phyloP scores from a whole-genome alignment of 768 basidiomycete genomes.

The Leucogyrophana mollusca region DNA sequence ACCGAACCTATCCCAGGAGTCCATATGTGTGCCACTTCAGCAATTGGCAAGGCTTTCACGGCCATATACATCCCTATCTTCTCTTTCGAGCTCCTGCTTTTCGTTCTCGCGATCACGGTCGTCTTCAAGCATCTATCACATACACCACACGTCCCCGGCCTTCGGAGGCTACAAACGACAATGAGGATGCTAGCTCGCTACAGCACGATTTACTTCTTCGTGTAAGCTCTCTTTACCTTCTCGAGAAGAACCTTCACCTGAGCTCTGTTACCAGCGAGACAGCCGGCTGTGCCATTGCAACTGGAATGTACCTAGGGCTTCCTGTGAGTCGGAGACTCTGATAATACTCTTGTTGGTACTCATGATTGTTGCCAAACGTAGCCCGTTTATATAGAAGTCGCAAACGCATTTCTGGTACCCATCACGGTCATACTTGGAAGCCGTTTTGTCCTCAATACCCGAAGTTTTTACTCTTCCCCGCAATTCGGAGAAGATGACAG shows the following conservation, averaged over 20 bases:
- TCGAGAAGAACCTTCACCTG: not conserved
- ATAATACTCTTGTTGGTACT: not conserved
- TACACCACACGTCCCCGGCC: not conserved
- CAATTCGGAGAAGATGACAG: not conserved
- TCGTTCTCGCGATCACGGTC: slow-evolving; percentile 2
- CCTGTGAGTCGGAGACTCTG: slow-evolving; percentile 2
- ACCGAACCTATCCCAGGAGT: slow-evolving; percentile 7
- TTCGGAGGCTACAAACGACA: slow-evolving; percentile 1
- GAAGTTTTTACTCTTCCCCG: slow-evolving; percentile 8
- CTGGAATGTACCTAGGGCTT: slow-evolving; percentile 6
- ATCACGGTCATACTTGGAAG: slow-evolving; percentile 4
- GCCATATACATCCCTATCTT: slow-evolving; percentile 8
- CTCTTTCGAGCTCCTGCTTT: slow-evolving; percentile 7
- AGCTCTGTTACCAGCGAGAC: not conserved
- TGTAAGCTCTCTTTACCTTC: slow-evolving; percentile 1
- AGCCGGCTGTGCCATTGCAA: slow-evolving; percentile 4
- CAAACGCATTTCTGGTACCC: slow-evolving; percentile 4
- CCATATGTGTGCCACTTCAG: slow-evolving; percentile 5
- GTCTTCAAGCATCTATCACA: slow-evolving; percentile 7
- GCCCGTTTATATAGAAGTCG: slow-evolving; percentile 5
- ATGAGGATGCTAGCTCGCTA: slow-evolving; percentile 5
- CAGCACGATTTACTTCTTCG: slow-evolving; percentile 7
- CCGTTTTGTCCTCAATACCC: slow-evolving; percentile 4
- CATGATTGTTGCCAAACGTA: not conserved
- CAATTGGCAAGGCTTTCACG: not conserved